These are phyloP conservation scores for Fusarium sp. DNA, from an alignment of 2,329 filamentous ascomycete genomes.

Conservation along the genomic window DNA sequence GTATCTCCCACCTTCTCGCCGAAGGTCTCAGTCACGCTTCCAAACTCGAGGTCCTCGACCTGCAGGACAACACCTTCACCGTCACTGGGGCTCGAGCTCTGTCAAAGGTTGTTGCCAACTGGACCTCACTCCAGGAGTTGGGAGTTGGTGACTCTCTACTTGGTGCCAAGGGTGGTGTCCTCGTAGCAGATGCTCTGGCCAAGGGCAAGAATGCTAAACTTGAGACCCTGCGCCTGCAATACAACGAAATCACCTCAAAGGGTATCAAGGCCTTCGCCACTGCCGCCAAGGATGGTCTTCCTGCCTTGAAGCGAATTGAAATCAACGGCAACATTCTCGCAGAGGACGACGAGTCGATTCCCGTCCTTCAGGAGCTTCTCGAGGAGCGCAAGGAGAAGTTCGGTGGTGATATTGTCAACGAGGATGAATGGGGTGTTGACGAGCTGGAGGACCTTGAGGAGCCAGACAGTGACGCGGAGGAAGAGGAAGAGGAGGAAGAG, in stretches of 20 bases:
- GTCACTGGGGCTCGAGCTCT: slow-evolving; percentile 81
- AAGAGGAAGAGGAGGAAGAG: slow-evolving; percentile 75
- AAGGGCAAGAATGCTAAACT: slow-evolving; percentile 82
- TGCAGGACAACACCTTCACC: slow-evolving; percentile 99
- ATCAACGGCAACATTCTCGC: slow-evolving; percentile 95
- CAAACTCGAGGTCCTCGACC: slow-evolving; percentile 79
- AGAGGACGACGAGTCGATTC: slow-evolving; percentile 82
- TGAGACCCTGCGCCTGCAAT: slow-evolving; percentile 85
- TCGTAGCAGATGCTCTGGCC: slow-evolving; percentile 77
- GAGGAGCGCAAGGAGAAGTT: slow-evolving; percentile 81
- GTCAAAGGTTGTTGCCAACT: slow-evolving; percentile 77
- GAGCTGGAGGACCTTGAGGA: slow-evolving; percentile 88
- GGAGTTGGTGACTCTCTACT: slow-evolving; percentile 91
- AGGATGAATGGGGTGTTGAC: slow-evolving; percentile 87
- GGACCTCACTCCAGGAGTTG: slow-evolving; percentile 82
- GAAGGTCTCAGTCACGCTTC: slow-evolving; percentile 79
- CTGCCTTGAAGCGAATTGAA: slow-evolving; percentile 84
- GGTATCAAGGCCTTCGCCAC: slow-evolving; percentile 77
- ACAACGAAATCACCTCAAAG: slow-evolving; percentile 88
- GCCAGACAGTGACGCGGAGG: slow-evolving; percentile 74
- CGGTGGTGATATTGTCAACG: slow-evolving; percentile 72
- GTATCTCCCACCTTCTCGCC: slow-evolving; percentile 82
- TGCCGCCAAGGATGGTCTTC: slow-evolving; percentile 75
- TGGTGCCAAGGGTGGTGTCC: slow-evolving; percentile 77
- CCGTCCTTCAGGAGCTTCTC: slow-evolving; percentile 75